Percentiles rank a stretch among this genome's conserved stretches.
These are phyloP conservation scores for Ophiocordyceps polyrhachis-furcata DNA, from an alignment of 2,329 filamentous ascomycete genomes.

Conservation along the genomic window DNA sequence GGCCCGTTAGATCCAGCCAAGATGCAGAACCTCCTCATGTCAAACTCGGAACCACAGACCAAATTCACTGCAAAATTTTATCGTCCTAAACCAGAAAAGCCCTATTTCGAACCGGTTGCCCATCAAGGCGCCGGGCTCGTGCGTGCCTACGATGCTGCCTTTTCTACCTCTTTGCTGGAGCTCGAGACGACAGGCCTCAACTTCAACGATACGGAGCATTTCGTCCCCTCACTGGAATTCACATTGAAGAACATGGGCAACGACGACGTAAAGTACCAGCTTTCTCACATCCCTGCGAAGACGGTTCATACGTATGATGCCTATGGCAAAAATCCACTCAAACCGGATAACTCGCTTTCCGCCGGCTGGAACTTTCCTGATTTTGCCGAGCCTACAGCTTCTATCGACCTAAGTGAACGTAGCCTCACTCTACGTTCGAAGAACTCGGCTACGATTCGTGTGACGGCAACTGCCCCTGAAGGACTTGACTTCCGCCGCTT, in stretches of 20 bases:
- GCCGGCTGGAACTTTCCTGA: background rate
- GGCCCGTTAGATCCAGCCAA: background rate
- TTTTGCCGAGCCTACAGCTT: background rate
- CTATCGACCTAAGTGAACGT: background rate
- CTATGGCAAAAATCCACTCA: no score
- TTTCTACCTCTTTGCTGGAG: slow-evolving; percentile 29
- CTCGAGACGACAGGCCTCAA: slow-evolving; percentile 26
- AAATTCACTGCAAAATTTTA: background rate
- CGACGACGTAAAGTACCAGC: background rate
- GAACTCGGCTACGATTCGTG: background rate
- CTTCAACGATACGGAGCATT: slow-evolving; percentile 40
- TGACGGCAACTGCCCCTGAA: background rate
- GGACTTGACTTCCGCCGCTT: slow-evolving; percentile 14
- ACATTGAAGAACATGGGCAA: slow-evolving; percentile 17
- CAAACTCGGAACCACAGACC: background rate
- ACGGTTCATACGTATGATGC: background rate
- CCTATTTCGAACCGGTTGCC: slow-evolving; percentile 26
- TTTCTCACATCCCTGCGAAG: background rate
- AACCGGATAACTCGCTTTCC: background rate
- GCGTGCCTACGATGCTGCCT: slow-evolving; percentile 35
- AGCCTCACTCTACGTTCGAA: background rate
- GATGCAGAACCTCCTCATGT: background rate
- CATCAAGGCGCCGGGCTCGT: slow-evolving; percentile 29
- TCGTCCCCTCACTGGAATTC: slow-evolving; percentile 25
- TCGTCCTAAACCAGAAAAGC: no score